These are phyloP conservation scores for Agapanthus africanus DNA, from an alignment of 106 monocot species.

Conservation along the genomic window DNA sequence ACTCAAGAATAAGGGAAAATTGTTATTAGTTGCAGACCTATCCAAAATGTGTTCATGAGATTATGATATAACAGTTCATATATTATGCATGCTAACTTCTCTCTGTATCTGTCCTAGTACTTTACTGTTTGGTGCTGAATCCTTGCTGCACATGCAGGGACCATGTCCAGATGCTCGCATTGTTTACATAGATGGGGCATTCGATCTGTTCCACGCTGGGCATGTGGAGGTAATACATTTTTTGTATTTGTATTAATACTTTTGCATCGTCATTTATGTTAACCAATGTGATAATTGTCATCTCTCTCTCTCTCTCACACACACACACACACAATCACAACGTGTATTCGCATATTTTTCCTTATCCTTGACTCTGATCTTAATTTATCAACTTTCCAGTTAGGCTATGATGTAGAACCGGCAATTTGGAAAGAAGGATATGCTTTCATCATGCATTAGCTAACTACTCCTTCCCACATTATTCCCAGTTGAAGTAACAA, in stretches of 20 bases:
- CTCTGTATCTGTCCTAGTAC: background rate
- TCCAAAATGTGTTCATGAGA: background rate
- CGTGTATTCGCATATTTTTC: background rate
- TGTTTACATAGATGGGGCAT: slow-evolving; percentile 93
- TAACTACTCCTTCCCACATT: background rate
- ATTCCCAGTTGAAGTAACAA: background rate
- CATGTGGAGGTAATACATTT: slow-evolving; percentile 60
- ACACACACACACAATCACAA: no score
- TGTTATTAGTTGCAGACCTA: background rate
- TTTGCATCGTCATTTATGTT: background rate
- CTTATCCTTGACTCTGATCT: background rate
- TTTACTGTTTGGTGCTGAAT: background rate
- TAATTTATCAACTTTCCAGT: background rate
- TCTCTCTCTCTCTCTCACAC: background rate
- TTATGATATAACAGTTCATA: background rate
- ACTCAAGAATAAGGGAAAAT: background rate
- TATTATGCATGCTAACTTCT: background rate
- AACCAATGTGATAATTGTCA: background rate
- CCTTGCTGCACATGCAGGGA: slow-evolving; percentile 25
- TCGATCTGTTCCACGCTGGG: slow-evolving; percentile 88
- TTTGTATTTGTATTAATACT: background rate
- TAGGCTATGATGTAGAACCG: background rate
- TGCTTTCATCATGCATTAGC: background rate
- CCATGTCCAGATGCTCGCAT: slow-evolving; percentile 74
- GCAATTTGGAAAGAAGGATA: background rate